Conservation (phyloP, 371 early-diverging fungal species). For the Nematocida minor region DNA sequence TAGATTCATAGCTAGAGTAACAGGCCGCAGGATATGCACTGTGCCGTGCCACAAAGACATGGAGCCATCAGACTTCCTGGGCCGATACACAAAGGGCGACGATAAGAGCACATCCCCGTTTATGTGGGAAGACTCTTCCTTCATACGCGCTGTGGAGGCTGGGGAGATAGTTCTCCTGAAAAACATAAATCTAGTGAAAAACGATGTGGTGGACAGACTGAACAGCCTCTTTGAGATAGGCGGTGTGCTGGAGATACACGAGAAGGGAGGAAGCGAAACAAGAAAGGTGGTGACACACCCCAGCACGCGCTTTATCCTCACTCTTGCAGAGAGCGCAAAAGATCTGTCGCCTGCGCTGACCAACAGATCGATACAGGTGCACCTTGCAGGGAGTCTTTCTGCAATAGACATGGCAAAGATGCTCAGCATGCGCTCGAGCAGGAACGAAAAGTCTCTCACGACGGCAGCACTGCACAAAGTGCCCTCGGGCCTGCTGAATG, state of each 20-base stretch:
- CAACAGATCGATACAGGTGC: slow-evolving; percentile 57
- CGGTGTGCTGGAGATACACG: slow-evolving; percentile 43
- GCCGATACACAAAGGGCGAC: slow-evolving; percentile 69
- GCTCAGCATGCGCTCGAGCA: neutral
- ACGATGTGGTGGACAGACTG: slow-evolving; percentile 92
- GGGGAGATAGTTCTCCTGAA: slow-evolving; percentile 88
- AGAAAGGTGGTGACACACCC: slow-evolving; percentile 9
- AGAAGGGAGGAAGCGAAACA: slow-evolving; percentile 28
- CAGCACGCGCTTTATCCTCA: slow-evolving; percentile 20
- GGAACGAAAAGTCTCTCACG: neutral
- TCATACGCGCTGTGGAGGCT: slow-evolving; percentile 79
- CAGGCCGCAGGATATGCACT: slow-evolving; percentile 70
- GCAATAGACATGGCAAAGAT: slow-evolving; percentile 58
- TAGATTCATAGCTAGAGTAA: slow-evolving; percentile 73
- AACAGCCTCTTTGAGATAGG: slow-evolving; percentile 79
- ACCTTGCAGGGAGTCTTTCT: slow-evolving; percentile 27
- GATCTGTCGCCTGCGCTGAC: slow-evolving; percentile 60
- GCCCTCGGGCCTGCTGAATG: slow-evolving; percentile 4
- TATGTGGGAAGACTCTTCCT: slow-evolving; percentile 70
- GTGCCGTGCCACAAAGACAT: slow-evolving; percentile 93
- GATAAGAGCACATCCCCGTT: slow-evolving; percentile 9
- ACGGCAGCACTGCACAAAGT: neutral
- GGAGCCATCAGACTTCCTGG: slow-evolving; percentile 90
- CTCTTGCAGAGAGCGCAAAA: slow-evolving; percentile 38
- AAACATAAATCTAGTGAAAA: slow-evolving; percentile 98